Conservation (phyloP, 1,139 yeast species). For the Debaryomycetaceae sp. region DNA sequence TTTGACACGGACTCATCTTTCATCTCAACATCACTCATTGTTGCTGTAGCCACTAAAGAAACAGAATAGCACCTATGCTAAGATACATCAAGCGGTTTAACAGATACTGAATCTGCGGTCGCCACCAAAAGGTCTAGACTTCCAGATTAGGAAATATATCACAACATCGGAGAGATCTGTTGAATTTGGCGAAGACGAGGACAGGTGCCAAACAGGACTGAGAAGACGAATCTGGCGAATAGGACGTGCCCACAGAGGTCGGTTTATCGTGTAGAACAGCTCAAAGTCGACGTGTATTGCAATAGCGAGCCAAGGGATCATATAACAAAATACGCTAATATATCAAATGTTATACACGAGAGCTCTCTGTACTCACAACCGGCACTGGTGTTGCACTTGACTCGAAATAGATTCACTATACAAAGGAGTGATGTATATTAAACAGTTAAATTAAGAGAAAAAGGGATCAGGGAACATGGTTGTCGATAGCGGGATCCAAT, state of each 20-base stretch:
- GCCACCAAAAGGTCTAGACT: conserved; percentile 11
- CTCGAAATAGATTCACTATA: too few relatives aligned
- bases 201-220: not conserved
- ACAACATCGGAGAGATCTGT: not conserved
- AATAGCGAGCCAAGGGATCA: too few relatives aligned
- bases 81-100: not conserved
- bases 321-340: too few relatives aligned
- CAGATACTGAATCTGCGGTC: conserved; percentile 2
- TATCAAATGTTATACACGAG: too few relatives aligned
- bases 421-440: not conserved
- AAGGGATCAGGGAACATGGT: conserved; percentile 2
- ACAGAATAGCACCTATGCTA: not conserved
- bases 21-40: conserved; percentile 25
- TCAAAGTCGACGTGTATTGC: too few relatives aligned
- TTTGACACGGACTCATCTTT: conserved; percentile 18
- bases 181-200: not conserved
- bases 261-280: too few relatives aligned
- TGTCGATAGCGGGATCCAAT: conserved; percentile 2
- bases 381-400: too few relatives aligned
- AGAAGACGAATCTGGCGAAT: too few relatives aligned
- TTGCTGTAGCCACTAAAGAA: not conserved
- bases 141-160: conserved; percentile 10
- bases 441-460: conserved; percentile 1
- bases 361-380: too few relatives aligned
- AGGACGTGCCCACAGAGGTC: too few relatives aligned